phyloP scores from a whole-genome alignment of 106 monocot genomes.

The Narthecium ossifragum region DNA sequence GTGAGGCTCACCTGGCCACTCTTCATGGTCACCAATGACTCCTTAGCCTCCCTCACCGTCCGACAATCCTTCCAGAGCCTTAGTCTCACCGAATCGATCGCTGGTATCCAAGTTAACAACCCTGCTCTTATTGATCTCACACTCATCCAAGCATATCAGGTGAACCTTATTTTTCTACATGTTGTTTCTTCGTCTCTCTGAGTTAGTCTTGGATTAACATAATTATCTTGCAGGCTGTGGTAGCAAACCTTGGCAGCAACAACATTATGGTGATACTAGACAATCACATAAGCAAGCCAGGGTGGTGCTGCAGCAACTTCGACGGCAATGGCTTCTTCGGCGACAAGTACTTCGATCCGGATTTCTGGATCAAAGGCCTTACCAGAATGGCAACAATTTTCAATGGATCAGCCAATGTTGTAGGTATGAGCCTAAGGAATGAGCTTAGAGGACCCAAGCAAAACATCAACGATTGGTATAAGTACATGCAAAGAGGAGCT shows the following conservation, averaged over 20 bases:
- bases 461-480: slow-evolving; percentile 47
- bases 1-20: slow-evolving; percentile 69
- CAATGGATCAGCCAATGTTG: slow-evolving; percentile 23
- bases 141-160: slow-evolving; percentile 49
- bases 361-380: slow-evolving; percentile 46
- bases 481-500: slow-evolving; percentile 64
- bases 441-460: slow-evolving; percentile 57
- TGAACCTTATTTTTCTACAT: slow-evolving; percentile 2
- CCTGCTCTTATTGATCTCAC: slow-evolving; percentile 28
- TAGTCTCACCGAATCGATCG: slow-evolving; percentile 28
- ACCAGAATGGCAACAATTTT: slow-evolving; percentile 60
- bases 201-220: background rate
- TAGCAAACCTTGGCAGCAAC: slow-evolving; percentile 33
- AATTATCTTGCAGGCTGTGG: slow-evolving; percentile 32
- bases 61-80: slow-evolving; percentile 27
- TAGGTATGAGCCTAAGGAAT: slow-evolving; percentile 76
- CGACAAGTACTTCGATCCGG: slow-evolving; percentile 50
- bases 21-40: slow-evolving; percentile 32
- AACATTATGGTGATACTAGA: slow-evolving; percentile 73
- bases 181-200: too few relatives aligned
- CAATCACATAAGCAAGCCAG: slow-evolving; percentile 76
- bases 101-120: slow-evolving; percentile 32
- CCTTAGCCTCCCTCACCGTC: slow-evolving; percentile 36
- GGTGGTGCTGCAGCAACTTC: slow-evolving; percentile 61
- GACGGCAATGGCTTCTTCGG: slow-evolving; percentile 80